Evolutionary conservation across 139 green algal genomes (phyloP).

Genomic region (Spirogloea muscicola): DNA sequence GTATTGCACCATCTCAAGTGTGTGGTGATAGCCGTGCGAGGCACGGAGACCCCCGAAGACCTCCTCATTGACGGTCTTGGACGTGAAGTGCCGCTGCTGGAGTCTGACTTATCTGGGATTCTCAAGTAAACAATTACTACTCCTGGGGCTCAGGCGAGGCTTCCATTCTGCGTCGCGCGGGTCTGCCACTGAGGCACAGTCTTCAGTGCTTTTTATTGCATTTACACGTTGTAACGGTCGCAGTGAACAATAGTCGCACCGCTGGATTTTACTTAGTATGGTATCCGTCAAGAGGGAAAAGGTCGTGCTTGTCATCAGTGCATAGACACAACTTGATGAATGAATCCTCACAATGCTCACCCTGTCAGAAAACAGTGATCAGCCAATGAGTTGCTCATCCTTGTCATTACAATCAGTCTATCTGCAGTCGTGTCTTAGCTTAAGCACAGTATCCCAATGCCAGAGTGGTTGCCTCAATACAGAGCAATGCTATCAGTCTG

Average conservation of each 20-base stretch:
- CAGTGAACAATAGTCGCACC: background rate
- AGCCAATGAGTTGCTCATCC: no score
- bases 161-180: background rate
- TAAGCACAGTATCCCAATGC: no score
- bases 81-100: background rate
- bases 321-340: no score
- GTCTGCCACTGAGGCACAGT: background rate
- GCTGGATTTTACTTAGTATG: background rate
- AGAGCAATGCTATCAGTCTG: background rate
- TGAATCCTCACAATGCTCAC: no score
- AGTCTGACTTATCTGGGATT: slow-evolving; percentile 2
- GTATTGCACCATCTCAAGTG: background rate
- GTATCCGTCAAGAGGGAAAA: background rate
- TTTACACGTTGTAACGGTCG: no score
- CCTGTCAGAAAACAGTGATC: no score
- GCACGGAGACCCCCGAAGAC: slow-evolving; percentile 27
- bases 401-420: no score
- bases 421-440: no score
- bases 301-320: no score
- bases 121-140: background rate
- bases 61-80: slow-evolving; percentile 24
- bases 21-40: slow-evolving; percentile 21
- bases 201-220: background rate
- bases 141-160: background rate
- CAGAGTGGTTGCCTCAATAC: background rate